These are phyloP conservation scores for Arabidopsis suecica DNA, from an alignment of 345 rosid genomes.

Conservation along the genomic window DNA sequence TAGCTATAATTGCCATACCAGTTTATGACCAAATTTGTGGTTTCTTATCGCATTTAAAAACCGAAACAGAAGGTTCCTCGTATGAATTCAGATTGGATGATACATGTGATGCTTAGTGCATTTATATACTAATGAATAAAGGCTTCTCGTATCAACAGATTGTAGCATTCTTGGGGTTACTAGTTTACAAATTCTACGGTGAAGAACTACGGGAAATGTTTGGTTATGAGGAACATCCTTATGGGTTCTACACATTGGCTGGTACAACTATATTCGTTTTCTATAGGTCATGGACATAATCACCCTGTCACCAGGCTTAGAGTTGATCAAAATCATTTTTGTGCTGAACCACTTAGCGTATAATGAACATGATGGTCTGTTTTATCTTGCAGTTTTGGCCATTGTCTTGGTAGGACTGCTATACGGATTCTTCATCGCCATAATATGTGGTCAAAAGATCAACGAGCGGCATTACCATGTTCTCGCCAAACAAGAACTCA, in stretches of 20 bases:
- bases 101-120: constrained; percentile 10
- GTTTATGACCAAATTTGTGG: neutral
- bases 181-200: constrained; percentile 94
- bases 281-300: neutral
- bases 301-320: neutral
- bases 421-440: constrained; percentile 96
- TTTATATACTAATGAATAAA: constrained; percentile 5
- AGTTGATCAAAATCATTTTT: constrained; percentile 1
- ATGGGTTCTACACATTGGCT: constrained; percentile 94
- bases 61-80: neutral
- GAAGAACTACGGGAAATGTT: constrained; percentile 97
- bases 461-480: constrained; percentile 96
- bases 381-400: constrained; percentile 71
- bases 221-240: constrained; percentile 98
- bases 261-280: constrained; percentile 50
- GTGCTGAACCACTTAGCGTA: constrained; percentile 11
- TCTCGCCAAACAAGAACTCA: constrained; percentile 98
- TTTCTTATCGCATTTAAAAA: constrained; percentile 4
- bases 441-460: constrained; percentile 98
- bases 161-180: constrained; percentile 90
- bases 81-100: neutral
- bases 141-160: constrained; percentile 57
- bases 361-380: neutral
- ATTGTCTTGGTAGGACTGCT: constrained; percentile 96
- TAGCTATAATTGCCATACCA: neutral